Conservation (phyloP, 2,329 filamentous ascomycete genomes). For the Teratosphaeria nubilosa region DNA sequence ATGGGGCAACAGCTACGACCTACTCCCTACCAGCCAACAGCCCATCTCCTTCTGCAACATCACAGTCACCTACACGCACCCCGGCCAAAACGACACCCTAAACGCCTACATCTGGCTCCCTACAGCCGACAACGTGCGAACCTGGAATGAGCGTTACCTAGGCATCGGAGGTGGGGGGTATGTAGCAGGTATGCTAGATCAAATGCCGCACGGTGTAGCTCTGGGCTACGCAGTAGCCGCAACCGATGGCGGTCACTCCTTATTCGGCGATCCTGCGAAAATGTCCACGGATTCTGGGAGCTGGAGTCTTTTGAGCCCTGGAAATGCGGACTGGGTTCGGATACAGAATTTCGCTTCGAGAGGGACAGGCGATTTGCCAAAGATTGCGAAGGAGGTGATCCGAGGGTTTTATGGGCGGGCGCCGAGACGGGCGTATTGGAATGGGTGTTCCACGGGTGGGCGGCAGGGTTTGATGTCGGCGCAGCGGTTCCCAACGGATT, state of each 20-base stretch:
- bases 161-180: slow-evolving; percentile 11
- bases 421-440: slow-evolving; percentile 28
- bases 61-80: slow-evolving; percentile 30
- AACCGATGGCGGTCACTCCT: slow-evolving; percentile 19
- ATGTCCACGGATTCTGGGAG: neutral
- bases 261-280: neutral
- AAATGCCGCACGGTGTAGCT: slow-evolving; percentile 14
- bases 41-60: slow-evolving; percentile 23
- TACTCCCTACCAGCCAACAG: neutral
- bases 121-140: neutral
- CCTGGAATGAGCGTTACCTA: slow-evolving; percentile 28
- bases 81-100: slow-evolving; percentile 26
- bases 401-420: slow-evolving; percentile 23
- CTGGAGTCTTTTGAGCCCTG: slow-evolving; percentile 14
- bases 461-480: slow-evolving; percentile 29
- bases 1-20: neutral
- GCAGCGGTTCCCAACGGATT: slow-evolving; percentile 28
- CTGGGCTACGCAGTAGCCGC: slow-evolving; percentile 17
- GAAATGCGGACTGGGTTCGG: slow-evolving; percentile 23
- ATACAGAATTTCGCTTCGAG: slow-evolving; percentile 25
- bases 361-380: slow-evolving; percentile 23
- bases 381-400: slow-evolving; percentile 23
- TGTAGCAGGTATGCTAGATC: slow-evolving; percentile 31
- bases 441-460: slow-evolving; percentile 30
- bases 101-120: slow-evolving; percentile 26